Evolutionary conservation across 768 basidiomycete genomes (phyloP), one percentile per base, ranked within the genome.

Genomic region (Lactarius deliciosus): DNA sequence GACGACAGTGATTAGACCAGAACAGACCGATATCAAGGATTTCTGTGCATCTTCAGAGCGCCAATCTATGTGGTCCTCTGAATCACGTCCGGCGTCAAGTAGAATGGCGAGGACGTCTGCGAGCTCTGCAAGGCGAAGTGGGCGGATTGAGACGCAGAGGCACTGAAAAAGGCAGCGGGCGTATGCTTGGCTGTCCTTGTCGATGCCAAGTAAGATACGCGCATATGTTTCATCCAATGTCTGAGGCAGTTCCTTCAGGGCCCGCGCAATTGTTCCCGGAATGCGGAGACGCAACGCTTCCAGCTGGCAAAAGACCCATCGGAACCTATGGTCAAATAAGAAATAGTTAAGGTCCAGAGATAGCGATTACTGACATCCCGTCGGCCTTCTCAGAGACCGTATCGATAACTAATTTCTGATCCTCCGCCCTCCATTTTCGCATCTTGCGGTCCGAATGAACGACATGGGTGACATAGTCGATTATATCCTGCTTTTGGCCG

Each of bases 41-140:
- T 50, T 6, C 43, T 50, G 15, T 2, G 57, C 25, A 10, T 45
- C 57, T 0, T 45, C 63, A 2, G 22, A 45, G 6, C 43, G 43
- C 54, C 43, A 64, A 41, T 45, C 63, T n/a, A 10, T 15, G 5
- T 34, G 3, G 18, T 64, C 32, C 6, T 13, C 34, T 7, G 18
- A 15, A 25, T 16, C 25, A 15, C 13, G 22, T 13, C 11, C 25
- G 20, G 18, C 0, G 8, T 34, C 45, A 1, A 64, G 58, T 15
- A 25, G 28, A 34, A 50, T 1, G 36, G 25, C n/a, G 30, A 64
- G 57, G 20, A 58, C 32, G 0, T 58, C 57, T 2, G 63, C 63
- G 5, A 64, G 63, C 43, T 64, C 63, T 36, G 45, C 57, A n/a
- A 58, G 45, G 32, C 56, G 47, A 25, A 64, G 63, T 3, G 57